Evolutionary conservation across 257 asterid genomes (phyloP).

Genomic region (Gentiana straminea): DNA sequence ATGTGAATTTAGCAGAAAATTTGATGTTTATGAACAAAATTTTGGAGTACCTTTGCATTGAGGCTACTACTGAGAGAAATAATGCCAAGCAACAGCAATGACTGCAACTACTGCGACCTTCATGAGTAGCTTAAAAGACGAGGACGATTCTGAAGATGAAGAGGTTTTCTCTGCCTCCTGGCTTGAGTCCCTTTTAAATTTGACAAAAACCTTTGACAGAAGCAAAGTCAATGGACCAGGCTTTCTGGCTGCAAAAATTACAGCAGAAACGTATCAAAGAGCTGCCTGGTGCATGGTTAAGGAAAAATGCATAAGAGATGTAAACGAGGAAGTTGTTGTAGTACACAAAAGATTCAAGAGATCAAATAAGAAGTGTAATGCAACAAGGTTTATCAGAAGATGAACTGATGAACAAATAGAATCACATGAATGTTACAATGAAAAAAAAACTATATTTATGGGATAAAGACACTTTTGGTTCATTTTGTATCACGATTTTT

Average conservation of each 20-base stretch:
- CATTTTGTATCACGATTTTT: too few relatives aligned
- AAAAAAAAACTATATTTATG: too few relatives aligned
- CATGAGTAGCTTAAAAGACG: slow-evolving; percentile 43
- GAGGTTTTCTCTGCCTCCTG: slow-evolving; percentile 34
- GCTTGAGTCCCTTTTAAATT: slow-evolving; percentile 45
- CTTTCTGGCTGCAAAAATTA: slow-evolving; percentile 31
- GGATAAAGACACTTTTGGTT: too few relatives aligned
- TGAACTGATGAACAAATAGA: neutral
- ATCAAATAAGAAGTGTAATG: neutral
- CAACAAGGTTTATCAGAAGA: neutral
- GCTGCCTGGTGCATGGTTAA: too few relatives aligned
- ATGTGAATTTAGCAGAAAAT: too few relatives aligned
- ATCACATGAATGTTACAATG: neutral
- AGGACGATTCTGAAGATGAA: slow-evolving; percentile 19
- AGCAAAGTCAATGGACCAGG: slow-evolving; percentile 33
- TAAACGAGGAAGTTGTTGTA: neutral
- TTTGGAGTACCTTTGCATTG: too few relatives aligned
- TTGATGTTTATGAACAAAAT: too few relatives aligned
- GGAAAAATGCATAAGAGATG: neutral
- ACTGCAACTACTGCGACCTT: slow-evolving; percentile 55
- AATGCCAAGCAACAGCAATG: slow-evolving; percentile 73
- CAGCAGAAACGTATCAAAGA: neutral
- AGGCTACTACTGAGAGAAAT: slow-evolving; percentile 33
- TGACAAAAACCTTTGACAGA: slow-evolving; percentile 48
- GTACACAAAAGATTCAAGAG: neutral